Conservation (phyloP, 75 land plant species). For the Isoetes taiwanensis region DNA sequence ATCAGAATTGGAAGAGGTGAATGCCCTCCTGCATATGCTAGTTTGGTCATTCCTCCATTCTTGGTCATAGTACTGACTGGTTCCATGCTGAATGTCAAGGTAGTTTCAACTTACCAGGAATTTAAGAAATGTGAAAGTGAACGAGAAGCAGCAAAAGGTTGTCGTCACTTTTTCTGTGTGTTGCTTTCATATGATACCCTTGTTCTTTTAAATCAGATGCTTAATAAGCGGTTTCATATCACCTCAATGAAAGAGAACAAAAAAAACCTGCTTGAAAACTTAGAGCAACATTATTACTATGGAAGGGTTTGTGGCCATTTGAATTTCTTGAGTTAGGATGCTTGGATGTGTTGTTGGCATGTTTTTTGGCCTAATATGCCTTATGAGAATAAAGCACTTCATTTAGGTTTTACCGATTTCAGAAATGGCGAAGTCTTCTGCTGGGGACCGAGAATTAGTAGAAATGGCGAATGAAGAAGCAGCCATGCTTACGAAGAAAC, state of each 20-base stretch:
- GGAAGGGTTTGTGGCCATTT: too few relatives aligned
- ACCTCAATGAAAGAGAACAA: too few relatives aligned
- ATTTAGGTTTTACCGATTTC: not conserved
- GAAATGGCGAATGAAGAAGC: constrained; percentile 78
- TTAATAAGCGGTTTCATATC: too few relatives aligned
- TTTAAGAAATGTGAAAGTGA: constrained; percentile 72
- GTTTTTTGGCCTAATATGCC: not conserved
- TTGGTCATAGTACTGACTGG: not conserved
- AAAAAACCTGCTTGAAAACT: too few relatives aligned
- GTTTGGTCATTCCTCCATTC: not conserved
- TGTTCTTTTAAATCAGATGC: too few relatives aligned
- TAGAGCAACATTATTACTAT: too few relatives aligned
- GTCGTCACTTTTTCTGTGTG: too few relatives aligned
- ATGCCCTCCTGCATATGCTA: not conserved
- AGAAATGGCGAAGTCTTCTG: constrained; percentile 64
- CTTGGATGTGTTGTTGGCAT: not conserved
- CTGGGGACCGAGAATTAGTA: constrained; percentile 67
- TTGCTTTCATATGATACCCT: not conserved
- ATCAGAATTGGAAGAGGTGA: constrained; percentile 85
- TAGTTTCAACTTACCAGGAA: constrained; percentile 47
- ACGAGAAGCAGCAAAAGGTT: constrained; percentile 74
- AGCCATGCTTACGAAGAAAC: constrained; percentile 29
- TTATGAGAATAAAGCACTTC: not conserved
- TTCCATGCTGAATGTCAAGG: constrained; percentile 28
- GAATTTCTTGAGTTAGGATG: not conserved